Evolutionary conservation across 805 yeast species (phyloP), one percentile per base, ranked within the genome.

Genomic region (Myxozyma nipponensis): DNA sequence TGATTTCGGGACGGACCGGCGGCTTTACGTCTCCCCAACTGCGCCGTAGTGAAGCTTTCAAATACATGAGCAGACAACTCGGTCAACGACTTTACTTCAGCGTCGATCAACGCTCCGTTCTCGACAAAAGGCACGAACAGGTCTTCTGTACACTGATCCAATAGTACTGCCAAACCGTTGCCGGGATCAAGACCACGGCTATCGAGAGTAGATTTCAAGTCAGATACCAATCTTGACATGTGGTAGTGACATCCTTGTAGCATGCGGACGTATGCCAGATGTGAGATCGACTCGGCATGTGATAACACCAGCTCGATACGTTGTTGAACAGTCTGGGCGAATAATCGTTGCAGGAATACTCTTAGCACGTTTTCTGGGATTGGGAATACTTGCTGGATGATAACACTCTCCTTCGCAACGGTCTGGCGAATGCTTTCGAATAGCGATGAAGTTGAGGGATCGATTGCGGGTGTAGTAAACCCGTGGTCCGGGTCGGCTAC

Each of bases 101-200:
- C 62, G 36, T 73, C 81, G 61, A 90, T 82, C 67, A 88, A 90
- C 42, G 76, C 73, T 51, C 79, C 78, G 50, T 84, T 86, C 25
- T 77, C 76, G 24, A 85, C 69, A 62, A 81, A 85, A 42, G 83
- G 82, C 18, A 79, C 74, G 65, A 91, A 91, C 17, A 87, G 67
- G 58, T 85, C 95, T n/a, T 77, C 75, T 62, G 74, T 80, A 51
- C 81, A 76, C 60, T 83, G 88, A 57, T 90, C 95, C 34, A 91
- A 69, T 3, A 83, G 57, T 4, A 68, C 56, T 6, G 69, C 67
- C 34, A 78, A 62, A 28, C 69, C 74, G 39, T 70, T 74, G 34
- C 71, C 69, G 40, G 62, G 62, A 39, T 69, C 79, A 38, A 62
- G 52, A 25, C 56, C 49, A 3, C 51, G 59, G 25, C 54, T 47